A percentile compares a stretch with the other conserved stretches of the same genome.
Conservation (phyloP, 2,329 filamentous ascomycete genomes). For the Sarocladium brachiariae region DNA sequence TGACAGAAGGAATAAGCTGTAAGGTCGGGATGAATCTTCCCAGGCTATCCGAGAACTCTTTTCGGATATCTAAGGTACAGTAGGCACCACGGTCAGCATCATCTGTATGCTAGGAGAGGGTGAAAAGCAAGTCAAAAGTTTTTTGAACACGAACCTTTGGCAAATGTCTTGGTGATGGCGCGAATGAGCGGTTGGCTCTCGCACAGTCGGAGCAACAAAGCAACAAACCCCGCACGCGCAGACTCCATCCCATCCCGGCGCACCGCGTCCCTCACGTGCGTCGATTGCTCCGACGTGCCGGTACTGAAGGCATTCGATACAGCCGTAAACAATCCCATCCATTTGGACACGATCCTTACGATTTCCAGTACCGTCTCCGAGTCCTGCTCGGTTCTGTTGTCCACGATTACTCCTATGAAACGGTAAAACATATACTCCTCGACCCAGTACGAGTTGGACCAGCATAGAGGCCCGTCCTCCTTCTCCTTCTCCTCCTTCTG, state of each 20-base stretch:
- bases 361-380: constrained; percentile 43
- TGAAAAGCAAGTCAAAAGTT: neutral
- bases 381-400: constrained; percentile 41
- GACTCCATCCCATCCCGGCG: constrained; percentile 50
- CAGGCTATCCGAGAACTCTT: constrained; percentile 43
- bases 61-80: constrained; percentile 34
- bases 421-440: constrained; percentile 94
- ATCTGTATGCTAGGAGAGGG: too few relatives aligned
- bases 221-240: constrained; percentile 55
- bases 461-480: constrained; percentile 27
- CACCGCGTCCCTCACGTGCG: constrained; percentile 23
- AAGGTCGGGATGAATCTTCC: constrained; percentile 50
- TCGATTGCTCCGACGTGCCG: constrained; percentile 28
- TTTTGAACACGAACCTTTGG: constrained; percentile 38
- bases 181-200: constrained; percentile 52
- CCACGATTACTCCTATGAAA: constrained; percentile 77
- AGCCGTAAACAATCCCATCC: constrained; percentile 52
- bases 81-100: too few relatives aligned
- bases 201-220: constrained; percentile 54
- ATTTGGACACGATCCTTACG: constrained; percentile 43
- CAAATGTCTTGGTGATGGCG: constrained; percentile 44
- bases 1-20: constrained; percentile 48
- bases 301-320: constrained; percentile 39
- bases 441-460: constrained; percentile 51
- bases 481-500: constrained; percentile 14